Conservation (phyloP, 1,139 yeast genomes). For the Saccharomycopsis hybrid region DNA sequence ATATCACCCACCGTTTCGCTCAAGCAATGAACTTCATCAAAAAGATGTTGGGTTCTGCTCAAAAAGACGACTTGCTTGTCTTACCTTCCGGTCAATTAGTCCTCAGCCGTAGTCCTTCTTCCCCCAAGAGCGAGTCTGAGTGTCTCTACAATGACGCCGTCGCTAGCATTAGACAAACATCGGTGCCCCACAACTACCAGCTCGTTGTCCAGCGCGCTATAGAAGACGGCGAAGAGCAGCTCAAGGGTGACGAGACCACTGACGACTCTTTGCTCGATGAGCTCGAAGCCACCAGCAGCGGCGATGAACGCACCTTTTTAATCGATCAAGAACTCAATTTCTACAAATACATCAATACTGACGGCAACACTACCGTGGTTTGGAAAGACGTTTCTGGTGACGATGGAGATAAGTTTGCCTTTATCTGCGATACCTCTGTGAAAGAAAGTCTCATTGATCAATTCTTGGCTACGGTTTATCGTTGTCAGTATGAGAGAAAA, state of each 20-base stretch:
- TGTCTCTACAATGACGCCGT: slow-evolving; percentile 80
- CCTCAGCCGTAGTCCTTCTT: slow-evolving; percentile 63
- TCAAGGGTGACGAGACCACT: slow-evolving; percentile 43
- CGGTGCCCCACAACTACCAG: slow-evolving; percentile 62
- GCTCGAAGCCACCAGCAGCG: slow-evolving; percentile 31
- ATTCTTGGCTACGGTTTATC: slow-evolving; percentile 57
- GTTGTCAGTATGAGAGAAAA: slow-evolving; percentile 73
- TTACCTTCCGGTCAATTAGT: slow-evolving; percentile 78
- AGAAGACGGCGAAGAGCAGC: slow-evolving; percentile 57
- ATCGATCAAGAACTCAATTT: slow-evolving; percentile 57
- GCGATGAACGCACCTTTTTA: slow-evolving; percentile 62
- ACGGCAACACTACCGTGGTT: slow-evolving; percentile 47
- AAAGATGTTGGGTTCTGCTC: slow-evolving; percentile 55
- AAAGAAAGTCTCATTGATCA: slow-evolving; percentile 44
- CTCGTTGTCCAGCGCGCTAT: slow-evolving; percentile 64
- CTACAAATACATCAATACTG: slow-evolving; percentile 36
- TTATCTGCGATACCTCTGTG: slow-evolving; percentile 59
- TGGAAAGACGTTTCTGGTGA: slow-evolving; percentile 88
- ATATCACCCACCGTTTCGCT: no score
- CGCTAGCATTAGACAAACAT: slow-evolving; percentile 62
- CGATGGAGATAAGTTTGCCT: slow-evolving; percentile 80
- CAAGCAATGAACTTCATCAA: slow-evolving; percentile 76
- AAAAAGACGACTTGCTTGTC: slow-evolving; percentile 54
- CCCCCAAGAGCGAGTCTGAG: slow-evolving; percentile 84
- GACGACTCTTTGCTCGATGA: slow-evolving; percentile 41